Percentiles rank a stretch among this genome's conserved stretches.
phyloP scores from a whole-genome alignment of 148 eudicot species.

The Nepenthes mirabilis region DNA sequence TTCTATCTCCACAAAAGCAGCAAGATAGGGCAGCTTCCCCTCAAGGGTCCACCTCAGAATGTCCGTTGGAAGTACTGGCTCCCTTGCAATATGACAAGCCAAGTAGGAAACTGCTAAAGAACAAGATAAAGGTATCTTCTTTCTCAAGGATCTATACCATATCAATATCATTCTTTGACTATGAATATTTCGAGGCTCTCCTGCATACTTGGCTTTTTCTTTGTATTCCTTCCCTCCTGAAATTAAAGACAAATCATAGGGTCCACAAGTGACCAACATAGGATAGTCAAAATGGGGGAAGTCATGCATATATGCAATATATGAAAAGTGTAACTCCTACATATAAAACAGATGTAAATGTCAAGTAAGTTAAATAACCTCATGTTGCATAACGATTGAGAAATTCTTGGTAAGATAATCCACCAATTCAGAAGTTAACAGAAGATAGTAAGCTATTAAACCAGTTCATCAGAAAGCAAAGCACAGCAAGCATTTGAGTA shows the following conservation, averaged over 20 bases:
- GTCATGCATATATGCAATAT: background rate
- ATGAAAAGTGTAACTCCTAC: background rate
- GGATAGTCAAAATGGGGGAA: background rate
- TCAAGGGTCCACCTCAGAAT: slow-evolving; percentile 57
- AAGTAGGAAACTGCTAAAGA: slow-evolving; percentile 58
- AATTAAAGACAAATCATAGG: slow-evolving; percentile 1
- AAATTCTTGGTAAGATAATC: too few relatives aligned
- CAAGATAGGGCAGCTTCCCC: slow-evolving; percentile 75
- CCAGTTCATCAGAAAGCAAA: too few relatives aligned
- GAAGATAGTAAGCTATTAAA: too few relatives aligned
- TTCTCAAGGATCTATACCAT: slow-evolving; percentile 64
- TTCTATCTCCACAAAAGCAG: slow-evolving; percentile 58
- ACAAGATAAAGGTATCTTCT: slow-evolving; percentile 43
- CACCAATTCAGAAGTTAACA: too few relatives aligned
- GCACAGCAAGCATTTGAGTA: too few relatives aligned
- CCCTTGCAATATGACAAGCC: slow-evolving; percentile 73
- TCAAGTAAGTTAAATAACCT: too few relatives aligned
- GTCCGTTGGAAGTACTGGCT: slow-evolving; percentile 68
- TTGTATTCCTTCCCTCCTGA: slow-evolving; percentile 25
- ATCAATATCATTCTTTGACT: slow-evolving; percentile 47
- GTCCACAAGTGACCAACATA: background rate
- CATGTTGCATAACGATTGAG: too few relatives aligned
- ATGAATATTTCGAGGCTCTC: slow-evolving; percentile 51
- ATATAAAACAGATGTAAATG: too few relatives aligned
- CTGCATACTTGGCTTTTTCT: slow-evolving; percentile 10